Conservation (phyloP, 2,329 filamentous ascomycete species). For the Cordyceps militaris region DNA sequence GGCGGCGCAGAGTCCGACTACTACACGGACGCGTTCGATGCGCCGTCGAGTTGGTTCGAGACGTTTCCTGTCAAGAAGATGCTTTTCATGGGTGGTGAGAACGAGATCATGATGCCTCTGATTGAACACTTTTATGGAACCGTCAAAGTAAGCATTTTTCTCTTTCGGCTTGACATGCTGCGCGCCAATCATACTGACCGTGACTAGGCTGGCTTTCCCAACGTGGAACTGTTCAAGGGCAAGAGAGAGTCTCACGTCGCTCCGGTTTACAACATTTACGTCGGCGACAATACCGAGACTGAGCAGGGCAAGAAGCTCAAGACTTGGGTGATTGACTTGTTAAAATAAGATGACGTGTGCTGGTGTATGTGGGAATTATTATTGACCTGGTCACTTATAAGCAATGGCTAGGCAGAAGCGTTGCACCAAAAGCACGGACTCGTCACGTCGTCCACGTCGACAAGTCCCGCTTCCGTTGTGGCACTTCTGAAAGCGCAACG, state of each 20-base stretch:
- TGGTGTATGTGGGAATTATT: not conserved
- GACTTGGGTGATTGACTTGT: conserved; percentile 16
- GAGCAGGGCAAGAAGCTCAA: conserved; percentile 19
- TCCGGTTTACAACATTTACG: conserved; percentile 18
- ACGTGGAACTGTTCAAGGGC: conserved; percentile 17
- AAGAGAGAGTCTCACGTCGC: conserved; percentile 19
- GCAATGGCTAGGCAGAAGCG: no score
- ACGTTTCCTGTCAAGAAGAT: conserved; percentile 16
- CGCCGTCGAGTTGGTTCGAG: conserved; percentile 18
- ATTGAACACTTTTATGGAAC: conserved; percentile 17
- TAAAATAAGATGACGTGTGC: not conserved
- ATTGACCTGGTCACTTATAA: no score
- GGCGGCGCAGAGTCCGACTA: conserved; percentile 14
- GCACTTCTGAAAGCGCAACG: no score
- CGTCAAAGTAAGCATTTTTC: conserved; percentile 14
- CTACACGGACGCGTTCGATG: conserved; percentile 16
- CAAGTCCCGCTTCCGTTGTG: no score
- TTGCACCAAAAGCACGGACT: no score
- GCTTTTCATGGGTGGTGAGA: conserved; percentile 16
- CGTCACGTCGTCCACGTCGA: no score
- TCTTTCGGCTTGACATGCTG: not conserved
- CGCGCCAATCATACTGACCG: not conserved
- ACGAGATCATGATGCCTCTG: conserved; percentile 17
- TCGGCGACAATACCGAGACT: conserved; percentile 17
- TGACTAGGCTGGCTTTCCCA: conserved; percentile 15